Percentiles rank a stretch among this genome's conserved stretches.
Conservation (phyloP, 2,329 filamentous ascomycete genomes). For the Fusarium pseudograminearum region DNA sequence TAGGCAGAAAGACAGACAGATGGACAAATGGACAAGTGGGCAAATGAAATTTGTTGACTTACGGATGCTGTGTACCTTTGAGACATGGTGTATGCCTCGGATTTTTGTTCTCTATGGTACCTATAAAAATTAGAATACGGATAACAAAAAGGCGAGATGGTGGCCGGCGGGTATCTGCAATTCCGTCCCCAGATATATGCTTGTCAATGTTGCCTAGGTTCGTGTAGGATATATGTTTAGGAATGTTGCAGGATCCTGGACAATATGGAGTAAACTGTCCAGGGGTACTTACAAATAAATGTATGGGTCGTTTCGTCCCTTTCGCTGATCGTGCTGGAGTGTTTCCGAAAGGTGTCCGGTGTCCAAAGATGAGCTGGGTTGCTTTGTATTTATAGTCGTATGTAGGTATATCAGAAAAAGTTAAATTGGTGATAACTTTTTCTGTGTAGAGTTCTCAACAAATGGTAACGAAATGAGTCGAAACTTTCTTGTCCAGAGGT, state of each 20-base stretch:
- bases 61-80: neutral
- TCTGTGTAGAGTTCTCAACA: constrained; percentile 3
- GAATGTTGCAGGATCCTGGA: constrained; percentile 45
- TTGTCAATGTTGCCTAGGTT: constrained; percentile 30
- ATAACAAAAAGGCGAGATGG: neutral
- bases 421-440: neutral
- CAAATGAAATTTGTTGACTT: neutral
- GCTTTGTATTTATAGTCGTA: constrained; percentile 21
- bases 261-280: constrained; percentile 37
- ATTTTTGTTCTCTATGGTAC: neutral
- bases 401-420: constrained; percentile 2
- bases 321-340: constrained; percentile 13
- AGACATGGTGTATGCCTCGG: neutral
- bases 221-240: constrained; percentile 45
- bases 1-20: neutral
- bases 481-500: neutral
- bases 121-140: neutral
- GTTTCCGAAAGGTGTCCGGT: constrained; percentile 18
- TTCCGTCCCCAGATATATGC: constrained; percentile 6
- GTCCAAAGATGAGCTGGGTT: constrained; percentile 10
- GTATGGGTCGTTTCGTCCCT: constrained; percentile 28
- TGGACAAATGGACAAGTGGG: neutral
- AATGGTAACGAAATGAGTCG: neutral
- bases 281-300: constrained; percentile 35
- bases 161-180: neutral